These are phyloP conservation scores for Alectoria sarmentosa DNA, from an alignment of 495 filamentous ascomycete species.

Conservation along the genomic window DNA sequence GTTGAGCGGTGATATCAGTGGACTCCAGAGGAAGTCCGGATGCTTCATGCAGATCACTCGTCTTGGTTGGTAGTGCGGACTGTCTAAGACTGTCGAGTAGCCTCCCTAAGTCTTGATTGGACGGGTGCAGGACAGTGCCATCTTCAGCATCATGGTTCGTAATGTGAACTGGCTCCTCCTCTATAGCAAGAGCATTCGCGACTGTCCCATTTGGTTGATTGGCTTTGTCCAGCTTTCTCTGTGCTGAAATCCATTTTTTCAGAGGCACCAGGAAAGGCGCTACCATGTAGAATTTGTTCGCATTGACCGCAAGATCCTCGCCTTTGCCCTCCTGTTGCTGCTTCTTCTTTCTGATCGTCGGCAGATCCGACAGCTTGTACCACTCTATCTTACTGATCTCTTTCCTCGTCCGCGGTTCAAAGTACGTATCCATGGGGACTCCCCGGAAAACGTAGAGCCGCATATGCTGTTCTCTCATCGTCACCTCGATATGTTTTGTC, in stretches of 20 bases:
- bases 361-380: slow-evolving; percentile 83
- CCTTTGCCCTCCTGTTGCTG: slow-evolving; percentile 47
- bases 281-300: slow-evolving; percentile 96
- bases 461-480: slow-evolving; percentile 88
- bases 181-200: not conserved
- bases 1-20: slow-evolving; percentile 32
- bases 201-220: not conserved
- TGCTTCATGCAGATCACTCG: slow-evolving; percentile 40
- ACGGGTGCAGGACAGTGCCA: not conserved
- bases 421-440: slow-evolving; percentile 75
- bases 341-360: slow-evolving; percentile 67
- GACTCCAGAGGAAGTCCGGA: slow-evolving; percentile 20
- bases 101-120: slow-evolving; percentile 13
- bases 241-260: slow-evolving; percentile 83
- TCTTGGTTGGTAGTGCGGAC: slow-evolving; percentile 15
- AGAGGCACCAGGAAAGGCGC: slow-evolving; percentile 81
- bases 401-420: slow-evolving; percentile 85
- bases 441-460: slow-evolving; percentile 83
- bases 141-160: not conserved
- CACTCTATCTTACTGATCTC: slow-evolving; percentile 95
- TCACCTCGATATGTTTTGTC: slow-evolving; percentile 74
- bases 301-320: slow-evolving; percentile 49
- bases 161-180: not conserved
- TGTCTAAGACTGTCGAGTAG: slow-evolving; percentile 21
- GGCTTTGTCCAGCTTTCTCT: slow-evolving; percentile 57